phyloP scores from a whole-genome alignment of 805 yeast genomes.

The Candida adriatica region DNA sequence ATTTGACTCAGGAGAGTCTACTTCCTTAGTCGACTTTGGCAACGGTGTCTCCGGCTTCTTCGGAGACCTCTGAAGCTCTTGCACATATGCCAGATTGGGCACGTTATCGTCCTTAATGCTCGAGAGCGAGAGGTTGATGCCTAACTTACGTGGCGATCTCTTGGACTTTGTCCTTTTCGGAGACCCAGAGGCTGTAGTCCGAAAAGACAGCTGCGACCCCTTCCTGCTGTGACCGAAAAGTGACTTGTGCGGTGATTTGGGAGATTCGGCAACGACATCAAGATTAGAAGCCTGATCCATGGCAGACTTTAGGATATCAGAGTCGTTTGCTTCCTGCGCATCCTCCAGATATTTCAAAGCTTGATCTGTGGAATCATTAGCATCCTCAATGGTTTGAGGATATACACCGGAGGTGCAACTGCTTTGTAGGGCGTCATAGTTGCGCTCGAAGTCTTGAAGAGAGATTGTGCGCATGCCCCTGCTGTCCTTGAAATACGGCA shows the following conservation, averaged over 20 bases:
- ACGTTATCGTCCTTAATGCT: conserved; percentile 17
- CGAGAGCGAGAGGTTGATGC: conserved; percentile 20
- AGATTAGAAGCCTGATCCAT: conserved; percentile 15
- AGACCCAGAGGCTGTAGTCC: conserved; percentile 11
- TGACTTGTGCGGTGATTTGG: conserved; percentile 23
- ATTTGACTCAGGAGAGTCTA: conserved; percentile 28
- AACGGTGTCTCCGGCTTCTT: conserved; percentile 13
- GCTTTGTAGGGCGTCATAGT: conserved; percentile 8
- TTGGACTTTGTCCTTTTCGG: conserved; percentile 13
- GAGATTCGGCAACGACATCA: neutral
- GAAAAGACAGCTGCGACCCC: conserved; percentile 14
- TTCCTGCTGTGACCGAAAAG: conserved; percentile 16
- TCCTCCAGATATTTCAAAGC: conserved; percentile 18
- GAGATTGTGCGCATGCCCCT: conserved; percentile 17
- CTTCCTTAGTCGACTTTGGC: conserved; percentile 7
- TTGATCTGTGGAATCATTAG: conserved; percentile 19
- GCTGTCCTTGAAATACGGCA: conserved; percentile 10
- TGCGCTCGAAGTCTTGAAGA: conserved; percentile 17
- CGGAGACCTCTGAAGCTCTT: conserved; percentile 21
- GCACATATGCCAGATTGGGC: conserved; percentile 21
- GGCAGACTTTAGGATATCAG: conserved; percentile 10
- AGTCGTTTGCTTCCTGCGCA: conserved; percentile 7
- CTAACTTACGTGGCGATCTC: conserved; percentile 11
- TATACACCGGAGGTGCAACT: conserved; percentile 1
- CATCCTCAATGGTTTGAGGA: conserved; percentile 3